Base-by-base conservation (phyloP, 164 flowering plant species). In the Stephania yunnanensis region DNA sequence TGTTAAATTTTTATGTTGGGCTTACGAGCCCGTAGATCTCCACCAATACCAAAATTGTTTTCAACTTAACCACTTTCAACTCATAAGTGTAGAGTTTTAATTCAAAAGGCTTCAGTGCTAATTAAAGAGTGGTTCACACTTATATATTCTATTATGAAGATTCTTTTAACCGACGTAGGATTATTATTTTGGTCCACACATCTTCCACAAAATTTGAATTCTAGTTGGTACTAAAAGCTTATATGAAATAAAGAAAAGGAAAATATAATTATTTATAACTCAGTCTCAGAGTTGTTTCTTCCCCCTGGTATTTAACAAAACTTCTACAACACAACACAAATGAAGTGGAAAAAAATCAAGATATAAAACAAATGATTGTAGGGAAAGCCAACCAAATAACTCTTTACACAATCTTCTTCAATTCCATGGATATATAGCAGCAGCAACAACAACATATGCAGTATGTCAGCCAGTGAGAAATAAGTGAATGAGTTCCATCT, bases 401-500 rank as follows among this genome's bases (percentile, higher is more conserved):
- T 67, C 83, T 84, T 80, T 85, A 86, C 89, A 90, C 25, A 79
- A 76, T 73, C 31, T 69, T 68, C 80, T 76, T 77, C 80, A 84
- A 87, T 82, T 83, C 80, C 85, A 88, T 89, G 84, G 75, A 78
- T 75, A 80, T 75, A 68, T 82, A 73, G 76, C 25, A 11, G 69
- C 74, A 77, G 25, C 1, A 36, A 1, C 42, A 36, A 1, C 42
- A 50, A 17, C 55, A 50, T 9, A 50, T 2, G 73, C 61, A 50
- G 55, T 50, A 17, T 50, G 55, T 50, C 55, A 50, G 71, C 68
- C 15, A 13, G 42, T 15, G 55, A 75, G 71, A 79, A 46, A 9
- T 73, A 75, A 5, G n/a, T 58, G 52, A 19, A 22, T 12, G 31
- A 10, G 44, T 67, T 20, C 46, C 36, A 69, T 17, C 68, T 91